phyloP scores from a whole-genome alignment of 140 eudicot species.

The Ambrosia hybrid region DNA sequence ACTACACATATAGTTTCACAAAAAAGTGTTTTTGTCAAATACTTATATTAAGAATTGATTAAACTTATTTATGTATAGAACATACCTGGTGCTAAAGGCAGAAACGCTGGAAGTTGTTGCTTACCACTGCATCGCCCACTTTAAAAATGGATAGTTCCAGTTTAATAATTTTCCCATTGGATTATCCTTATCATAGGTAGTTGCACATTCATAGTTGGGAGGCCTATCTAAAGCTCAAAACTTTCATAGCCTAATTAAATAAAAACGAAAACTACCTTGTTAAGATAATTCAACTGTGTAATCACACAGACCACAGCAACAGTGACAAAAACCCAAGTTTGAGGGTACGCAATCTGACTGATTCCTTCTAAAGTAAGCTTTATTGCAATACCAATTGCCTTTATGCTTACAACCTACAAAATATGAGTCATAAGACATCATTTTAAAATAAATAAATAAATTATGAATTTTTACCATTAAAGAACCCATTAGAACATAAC shows the following conservation, averaged over 20 bases:
- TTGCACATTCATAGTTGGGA: background rate
- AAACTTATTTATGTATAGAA: background rate
- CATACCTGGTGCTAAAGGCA: conserved; percentile 26
- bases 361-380: too few relatives aligned
- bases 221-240: background rate
- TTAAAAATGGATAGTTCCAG: too few relatives aligned
- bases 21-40: too few relatives aligned
- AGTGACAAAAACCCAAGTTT: conserved; percentile 17
- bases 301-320: conserved; percentile 71
- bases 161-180: too few relatives aligned
- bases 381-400: conserved; percentile 47
- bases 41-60: background rate
- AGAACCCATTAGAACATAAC: conserved; percentile 71
- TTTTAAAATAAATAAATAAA: background rate
- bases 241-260: too few relatives aligned
- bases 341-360: too few relatives aligned
- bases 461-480: conserved; percentile 46
- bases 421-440: background rate
- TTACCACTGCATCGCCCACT: too few relatives aligned
- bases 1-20: background rate
- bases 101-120: too few relatives aligned
- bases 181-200: too few relatives aligned
- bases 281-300: conserved; percentile 79
- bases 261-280: conserved; percentile 47
- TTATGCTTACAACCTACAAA: conserved; percentile 76